phyloP scores from a whole-genome alignment of 164 flowering plant genomes.

The Hamamelis virginiana region DNA sequence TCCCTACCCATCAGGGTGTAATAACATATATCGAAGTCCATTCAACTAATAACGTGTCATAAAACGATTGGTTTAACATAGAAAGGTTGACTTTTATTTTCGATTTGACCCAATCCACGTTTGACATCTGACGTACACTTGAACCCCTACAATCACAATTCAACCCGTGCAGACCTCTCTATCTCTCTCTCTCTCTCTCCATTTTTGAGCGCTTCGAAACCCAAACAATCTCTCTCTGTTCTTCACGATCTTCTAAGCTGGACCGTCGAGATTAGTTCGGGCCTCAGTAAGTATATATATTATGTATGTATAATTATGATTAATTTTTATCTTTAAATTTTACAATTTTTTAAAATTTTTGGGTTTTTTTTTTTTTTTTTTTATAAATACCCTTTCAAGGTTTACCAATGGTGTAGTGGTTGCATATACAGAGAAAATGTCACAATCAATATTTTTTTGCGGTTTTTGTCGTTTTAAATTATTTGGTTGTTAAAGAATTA shows the following conservation, averaged over 20 bases:
- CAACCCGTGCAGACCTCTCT: constrained; percentile 9
- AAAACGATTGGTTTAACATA: no score
- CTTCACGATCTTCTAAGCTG: background rate
- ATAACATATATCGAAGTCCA: no score
- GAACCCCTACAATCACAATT: constrained; percentile 21
- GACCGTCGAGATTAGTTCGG: background rate
- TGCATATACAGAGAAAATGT: background rate
- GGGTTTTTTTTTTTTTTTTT: background rate
- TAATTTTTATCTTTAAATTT: background rate
- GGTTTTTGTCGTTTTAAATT: background rate
- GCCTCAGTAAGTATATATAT: background rate
- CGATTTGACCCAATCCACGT: background rate
- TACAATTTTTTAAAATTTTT: background rate
- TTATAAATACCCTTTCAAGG: background rate
- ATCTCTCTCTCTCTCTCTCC: constrained; percentile 13
- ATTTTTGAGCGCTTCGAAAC: constrained; percentile 14
- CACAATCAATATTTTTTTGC: background rate
- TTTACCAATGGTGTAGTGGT: background rate
- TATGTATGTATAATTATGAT: background rate
- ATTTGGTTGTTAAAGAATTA: background rate
- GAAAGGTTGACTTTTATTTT: constrained; percentile 12
- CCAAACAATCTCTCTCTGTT: background rate
- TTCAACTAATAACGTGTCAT: background rate
- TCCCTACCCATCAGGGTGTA: no score
- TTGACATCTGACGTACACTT: constrained; percentile 13